Evolutionary conservation across 306 rosid genomes (phyloP), one percentile per base, ranked within the genome.

Genomic region (Cucurbita pepo): DNA sequence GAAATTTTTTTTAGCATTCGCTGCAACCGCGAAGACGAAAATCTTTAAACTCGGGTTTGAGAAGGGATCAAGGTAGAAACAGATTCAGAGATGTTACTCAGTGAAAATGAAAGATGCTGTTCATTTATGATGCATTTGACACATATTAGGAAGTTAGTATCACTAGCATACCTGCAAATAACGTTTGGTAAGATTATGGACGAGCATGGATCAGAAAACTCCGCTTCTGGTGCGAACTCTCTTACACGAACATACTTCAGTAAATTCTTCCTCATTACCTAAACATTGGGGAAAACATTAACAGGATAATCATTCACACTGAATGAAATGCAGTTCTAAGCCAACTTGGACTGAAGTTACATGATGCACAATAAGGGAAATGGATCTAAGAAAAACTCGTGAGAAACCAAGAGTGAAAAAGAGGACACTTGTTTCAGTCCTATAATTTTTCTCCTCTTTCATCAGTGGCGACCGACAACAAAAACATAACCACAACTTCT

Each of bases 221-320:
- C 86, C 36, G 97, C 96, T 86, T 88, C 98, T 40, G 98, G 96
- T 74, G 98, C 98, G 77, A 90, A 93, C 88, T 90, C 98, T 77
- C 81, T 90, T 18, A 90, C 89, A 40, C 45, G 88, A 76, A 90
- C 81, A 77, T 78, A 88, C 71, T 86, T 90, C 51, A 93, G 84
- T 78, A 90, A 79, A 82, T 87, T 90, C 77, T 81, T 93, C 83
- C 89, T 88, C 91, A 93, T 84, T 38, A 93, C 91, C 98, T 93
- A 89, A 54, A 71, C 79, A 82, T 59, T 55, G 57, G 59, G 76
- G 43, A 34, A 74, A 58, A 56, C 71, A 83, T 71, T 73, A 57
- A 78, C 62, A 13, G 38, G 83, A 81, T 58, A 11, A 60, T 67
- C 55, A 71, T 71, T 56, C 66, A 19, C 43, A 71, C 78, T 73